Conservation (phyloP, 495 filamentous ascomycete species). For the Aspergillus bridgeri region DNA sequence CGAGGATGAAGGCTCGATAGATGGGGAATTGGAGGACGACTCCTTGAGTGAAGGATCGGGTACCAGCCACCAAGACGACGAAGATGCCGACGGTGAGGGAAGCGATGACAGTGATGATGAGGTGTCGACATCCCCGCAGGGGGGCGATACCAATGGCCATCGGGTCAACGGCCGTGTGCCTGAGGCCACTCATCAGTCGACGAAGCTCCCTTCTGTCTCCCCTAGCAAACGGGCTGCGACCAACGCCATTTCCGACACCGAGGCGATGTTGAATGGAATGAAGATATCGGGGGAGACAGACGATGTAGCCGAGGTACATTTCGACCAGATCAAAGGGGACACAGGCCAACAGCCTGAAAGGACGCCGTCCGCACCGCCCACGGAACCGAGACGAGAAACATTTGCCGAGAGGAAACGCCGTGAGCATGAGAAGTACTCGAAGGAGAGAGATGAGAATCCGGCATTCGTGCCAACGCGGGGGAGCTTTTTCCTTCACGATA, state of each 20-base stretch:
- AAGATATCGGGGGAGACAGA: slow-evolving; percentile 57
- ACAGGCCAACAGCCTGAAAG: slow-evolving; percentile 26
- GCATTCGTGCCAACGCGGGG: slow-evolving; percentile 94
- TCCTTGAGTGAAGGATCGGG: slow-evolving; percentile 78
- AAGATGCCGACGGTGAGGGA: slow-evolving; percentile 66
- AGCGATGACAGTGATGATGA: slow-evolving; percentile 74
- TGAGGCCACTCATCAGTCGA: slow-evolving; percentile 30
- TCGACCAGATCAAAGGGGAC: slow-evolving; percentile 55
- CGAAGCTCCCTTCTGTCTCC: slow-evolving; percentile 24
- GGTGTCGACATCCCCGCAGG: slow-evolving; percentile 44
- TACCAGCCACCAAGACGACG: slow-evolving; percentile 70
- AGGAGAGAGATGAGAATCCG: slow-evolving; percentile 83
- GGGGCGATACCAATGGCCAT: slow-evolving; percentile 37
- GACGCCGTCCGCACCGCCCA: slow-evolving; percentile 40
- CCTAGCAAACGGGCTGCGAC: slow-evolving; percentile 28
- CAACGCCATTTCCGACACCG: slow-evolving; percentile 63
- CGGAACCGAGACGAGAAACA: slow-evolving; percentile 42
- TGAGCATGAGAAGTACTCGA: slow-evolving; percentile 87
- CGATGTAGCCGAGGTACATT: slow-evolving; percentile 58
- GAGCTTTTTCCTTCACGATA: slow-evolving; percentile 96
- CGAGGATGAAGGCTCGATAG: slow-evolving; percentile 63
- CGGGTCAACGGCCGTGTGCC: slow-evolving; percentile 33
- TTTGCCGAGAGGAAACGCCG: slow-evolving; percentile 67
- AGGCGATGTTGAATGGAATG: slow-evolving; percentile 84
- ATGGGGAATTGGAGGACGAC: slow-evolving; percentile 71